Percentiles rank a stretch among this genome's conserved stretches.
These are phyloP conservation scores for Beauveria sp. DNA, from an alignment of 2,329 filamentous ascomycete genomes.

Conservation along the genomic window DNA sequence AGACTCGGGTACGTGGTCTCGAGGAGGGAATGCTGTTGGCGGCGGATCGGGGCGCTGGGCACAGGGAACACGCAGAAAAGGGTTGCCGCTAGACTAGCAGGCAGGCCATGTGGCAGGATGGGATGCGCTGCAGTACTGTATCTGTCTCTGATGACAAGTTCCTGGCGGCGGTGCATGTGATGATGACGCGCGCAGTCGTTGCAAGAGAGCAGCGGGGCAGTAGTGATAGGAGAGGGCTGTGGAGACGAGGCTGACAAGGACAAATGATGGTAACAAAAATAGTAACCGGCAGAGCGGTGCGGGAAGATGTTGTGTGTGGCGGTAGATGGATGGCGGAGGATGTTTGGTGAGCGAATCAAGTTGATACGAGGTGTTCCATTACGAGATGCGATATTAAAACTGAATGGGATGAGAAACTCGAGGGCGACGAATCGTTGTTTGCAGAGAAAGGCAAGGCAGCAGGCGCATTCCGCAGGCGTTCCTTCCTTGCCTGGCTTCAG, in stretches of 20 bases:
- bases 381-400: neutral
- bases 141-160: neutral
- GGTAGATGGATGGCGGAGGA: no score
- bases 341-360: neutral
- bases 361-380: neutral
- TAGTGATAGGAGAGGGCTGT: slow-evolving; percentile 4
- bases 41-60: neutral
- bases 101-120: neutral
- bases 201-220: slow-evolving; percentile 3
- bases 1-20: neutral
- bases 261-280: neutral
- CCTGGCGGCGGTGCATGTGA: neutral
- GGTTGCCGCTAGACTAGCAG: neutral
- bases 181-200: slow-evolving; percentile 10
- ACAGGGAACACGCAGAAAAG: neutral
- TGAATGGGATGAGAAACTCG: neutral
- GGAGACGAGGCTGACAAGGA: slow-evolving; percentile 9
- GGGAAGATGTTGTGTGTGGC: neutral
- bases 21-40: neutral
- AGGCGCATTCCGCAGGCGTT: neutral
- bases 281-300: neutral
- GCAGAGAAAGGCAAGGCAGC: neutral
- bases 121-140: neutral
- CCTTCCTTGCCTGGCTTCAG: neutral
- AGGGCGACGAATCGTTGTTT: neutral